Evolutionary conservation across 257 asterid genomes (phyloP).

Genomic region (Solanum corneliomulleri): DNA sequence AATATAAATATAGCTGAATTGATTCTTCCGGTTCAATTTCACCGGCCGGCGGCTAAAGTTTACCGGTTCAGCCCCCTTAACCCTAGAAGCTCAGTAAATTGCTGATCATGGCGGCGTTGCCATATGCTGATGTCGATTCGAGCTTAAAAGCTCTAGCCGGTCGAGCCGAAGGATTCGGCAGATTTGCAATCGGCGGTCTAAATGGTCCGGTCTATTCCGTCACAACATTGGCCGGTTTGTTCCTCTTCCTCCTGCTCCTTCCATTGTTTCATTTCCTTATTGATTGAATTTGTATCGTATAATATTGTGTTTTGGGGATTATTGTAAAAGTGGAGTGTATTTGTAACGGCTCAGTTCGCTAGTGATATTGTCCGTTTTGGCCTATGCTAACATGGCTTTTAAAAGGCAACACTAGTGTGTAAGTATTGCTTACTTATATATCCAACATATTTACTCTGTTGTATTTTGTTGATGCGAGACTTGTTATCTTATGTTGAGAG

Average conservation of each 20-base stretch:
- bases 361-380: background rate
- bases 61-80: background rate
- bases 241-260: background rate
- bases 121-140: slow-evolving; percentile 53
- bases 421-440: background rate
- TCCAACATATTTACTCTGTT: background rate
- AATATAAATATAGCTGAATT: background rate
- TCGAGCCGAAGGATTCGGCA: slow-evolving; percentile 89
- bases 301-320: background rate
- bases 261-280: background rate
- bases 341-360: background rate
- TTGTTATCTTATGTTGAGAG: background rate
- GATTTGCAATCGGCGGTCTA: slow-evolving; percentile 60
- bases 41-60: background rate
- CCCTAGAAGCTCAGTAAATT: background rate
- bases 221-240: slow-evolving; percentile 50
- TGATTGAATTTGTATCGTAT: background rate
- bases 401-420: background rate
- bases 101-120: slow-evolving; percentile 23
- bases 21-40: background rate
- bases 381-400: background rate
- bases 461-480: background rate
- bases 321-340: background rate
- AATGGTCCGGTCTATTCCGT: slow-evolving; percentile 54
- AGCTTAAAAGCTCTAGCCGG: slow-evolving; percentile 53